Percentiles rank a stretch among this genome's conserved stretches.
phyloP scores from a whole-genome alignment of 2,329 filamentous ascomycete genomes.

The Fusarium temperatum region DNA sequence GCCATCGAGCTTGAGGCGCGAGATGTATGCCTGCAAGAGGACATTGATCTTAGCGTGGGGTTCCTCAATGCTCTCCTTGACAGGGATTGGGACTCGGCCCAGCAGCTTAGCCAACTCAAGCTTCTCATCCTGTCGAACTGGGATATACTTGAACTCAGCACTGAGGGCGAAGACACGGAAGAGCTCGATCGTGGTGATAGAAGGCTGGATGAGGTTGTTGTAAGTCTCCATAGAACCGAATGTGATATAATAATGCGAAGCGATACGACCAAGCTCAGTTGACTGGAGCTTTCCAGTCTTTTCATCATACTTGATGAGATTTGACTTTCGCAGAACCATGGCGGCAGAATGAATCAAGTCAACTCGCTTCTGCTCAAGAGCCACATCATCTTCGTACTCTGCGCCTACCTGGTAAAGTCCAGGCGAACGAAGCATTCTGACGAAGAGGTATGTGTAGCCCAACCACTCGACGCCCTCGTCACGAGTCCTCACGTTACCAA shows the following conservation, averaged over 20 bases:
- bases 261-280: slow-evolving; percentile 93
- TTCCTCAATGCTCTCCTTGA: slow-evolving; percentile 98
- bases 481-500: slow-evolving; percentile 89
- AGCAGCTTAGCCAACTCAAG: slow-evolving; percentile 93
- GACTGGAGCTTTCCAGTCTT: slow-evolving; percentile 87
- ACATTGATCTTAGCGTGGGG: slow-evolving; percentile 98
- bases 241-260: slow-evolving; percentile 98
- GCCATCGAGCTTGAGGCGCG: slow-evolving; percentile 90
- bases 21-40: slow-evolving; percentile 94
- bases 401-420: slow-evolving; percentile 94
- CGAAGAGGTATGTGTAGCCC: slow-evolving; percentile 96
- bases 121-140: slow-evolving; percentile 97
- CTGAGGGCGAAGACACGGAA: slow-evolving; percentile 97
- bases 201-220: slow-evolving; percentile 92
- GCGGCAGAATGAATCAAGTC: slow-evolving; percentile 96
- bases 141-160: slow-evolving; percentile 99
- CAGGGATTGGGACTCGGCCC: slow-evolving; percentile 88
- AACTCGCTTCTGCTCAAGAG: slow-evolving; percentile 95
- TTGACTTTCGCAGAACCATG: slow-evolving; percentile 84
- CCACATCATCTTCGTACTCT: slow-evolving; percentile 92
- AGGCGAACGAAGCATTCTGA: slow-evolving; percentile 95
- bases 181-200: slow-evolving; percentile 91
- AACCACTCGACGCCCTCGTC: slow-evolving; percentile 99
- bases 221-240: slow-evolving; percentile 97
- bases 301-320: slow-evolving; percentile 93